These are phyloP conservation scores for Penicillium sp. DNA, from an alignment of 2,329 filamentous ascomycete genomes.

Conservation along the genomic window DNA sequence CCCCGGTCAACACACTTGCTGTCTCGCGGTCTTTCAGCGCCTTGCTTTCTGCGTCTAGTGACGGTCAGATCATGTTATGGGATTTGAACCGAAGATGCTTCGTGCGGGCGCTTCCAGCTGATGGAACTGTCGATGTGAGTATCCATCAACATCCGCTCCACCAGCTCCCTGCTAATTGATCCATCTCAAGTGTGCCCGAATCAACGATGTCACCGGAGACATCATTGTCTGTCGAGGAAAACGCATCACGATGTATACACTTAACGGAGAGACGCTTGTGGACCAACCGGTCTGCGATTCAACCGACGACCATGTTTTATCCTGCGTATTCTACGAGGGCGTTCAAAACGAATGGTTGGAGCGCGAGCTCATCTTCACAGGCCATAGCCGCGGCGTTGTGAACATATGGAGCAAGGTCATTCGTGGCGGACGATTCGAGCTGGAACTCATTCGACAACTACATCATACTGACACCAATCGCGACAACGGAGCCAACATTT, in stretches of 20 bases:
- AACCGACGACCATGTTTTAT: conserved; percentile 70
- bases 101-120: conserved; percentile 65
- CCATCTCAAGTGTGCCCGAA: conserved; percentile 65
- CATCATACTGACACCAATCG: conserved; percentile 71
- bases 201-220: conserved; percentile 88
- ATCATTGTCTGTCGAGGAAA: conserved; percentile 78
- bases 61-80: conserved; percentile 85
- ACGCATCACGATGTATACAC: conserved; percentile 71
- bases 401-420: conserved; percentile 63
- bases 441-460: conserved; percentile 74
- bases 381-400: conserved; percentile 76
- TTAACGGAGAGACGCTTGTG: conserved; percentile 80
- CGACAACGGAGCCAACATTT: conserved; percentile 53
- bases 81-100: conserved; percentile 88
- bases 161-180: background rate
- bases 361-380: conserved; percentile 79
- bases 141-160: background rate
- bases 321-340: conserved; percentile 90
- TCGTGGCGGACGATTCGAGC: conserved; percentile 62
- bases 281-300: conserved; percentile 73
- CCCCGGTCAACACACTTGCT: conserved; percentile 73
- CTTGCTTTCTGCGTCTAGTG: conserved; percentile 73
- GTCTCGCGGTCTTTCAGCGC: conserved; percentile 85
- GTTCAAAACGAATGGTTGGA: conserved; percentile 87
- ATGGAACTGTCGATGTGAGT: conserved; percentile 48